Percentiles rank a stretch among this genome's conserved stretches.
These are phyloP conservation scores for Lentinula sp. DNA, from an alignment of 768 basidiomycete species.

Conservation along the genomic window DNA sequence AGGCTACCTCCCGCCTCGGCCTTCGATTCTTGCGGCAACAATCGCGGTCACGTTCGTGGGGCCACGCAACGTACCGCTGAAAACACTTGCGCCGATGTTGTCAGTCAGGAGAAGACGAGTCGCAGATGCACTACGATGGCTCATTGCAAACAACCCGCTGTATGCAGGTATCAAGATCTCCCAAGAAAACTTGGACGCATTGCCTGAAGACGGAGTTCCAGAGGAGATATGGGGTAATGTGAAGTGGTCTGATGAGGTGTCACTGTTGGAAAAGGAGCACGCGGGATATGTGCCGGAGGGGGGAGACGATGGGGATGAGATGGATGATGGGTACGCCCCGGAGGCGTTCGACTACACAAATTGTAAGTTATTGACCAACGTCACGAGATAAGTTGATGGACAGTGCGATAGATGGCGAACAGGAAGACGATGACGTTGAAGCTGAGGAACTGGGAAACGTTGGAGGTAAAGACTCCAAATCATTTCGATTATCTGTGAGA, in stretches of 20 bases:
- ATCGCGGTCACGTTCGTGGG: constrained; percentile 32
- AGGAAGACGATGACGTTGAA: too few species aligned
- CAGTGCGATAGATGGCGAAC: too few species aligned
- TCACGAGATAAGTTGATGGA: too few species aligned
- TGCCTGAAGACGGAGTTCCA: constrained; percentile 29
- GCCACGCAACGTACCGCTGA: constrained; percentile 15
- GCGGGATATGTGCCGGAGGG: constrained; percentile 11
- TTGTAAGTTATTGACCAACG: too few species aligned
- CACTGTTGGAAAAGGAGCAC: constrained; percentile 5
- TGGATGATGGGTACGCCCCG: too few species aligned
- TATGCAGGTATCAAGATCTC: constrained; percentile 23
- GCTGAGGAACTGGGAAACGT: too few species aligned
- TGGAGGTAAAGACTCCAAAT: too few species aligned
- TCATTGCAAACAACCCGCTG: constrained; percentile 28
- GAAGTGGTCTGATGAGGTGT: constrained; percentile 3
- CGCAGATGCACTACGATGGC: constrained; percentile 15
- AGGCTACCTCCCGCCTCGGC: constrained; percentile 27
- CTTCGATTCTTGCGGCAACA: constrained; percentile 20
- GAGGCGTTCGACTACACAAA: too few species aligned
- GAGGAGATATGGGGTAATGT: constrained; percentile 7
- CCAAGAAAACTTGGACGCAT: constrained; percentile 7
- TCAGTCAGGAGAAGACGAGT: constrained; percentile 23
- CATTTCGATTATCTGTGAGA: too few species aligned
- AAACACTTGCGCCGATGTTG: constrained; percentile 23
- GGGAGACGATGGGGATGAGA: too few species aligned